Percentiles rank a stretch among this genome's conserved stretches.
Conservation (phyloP, 73 alveolate genomes). For the Stentor coeruleus region DNA sequence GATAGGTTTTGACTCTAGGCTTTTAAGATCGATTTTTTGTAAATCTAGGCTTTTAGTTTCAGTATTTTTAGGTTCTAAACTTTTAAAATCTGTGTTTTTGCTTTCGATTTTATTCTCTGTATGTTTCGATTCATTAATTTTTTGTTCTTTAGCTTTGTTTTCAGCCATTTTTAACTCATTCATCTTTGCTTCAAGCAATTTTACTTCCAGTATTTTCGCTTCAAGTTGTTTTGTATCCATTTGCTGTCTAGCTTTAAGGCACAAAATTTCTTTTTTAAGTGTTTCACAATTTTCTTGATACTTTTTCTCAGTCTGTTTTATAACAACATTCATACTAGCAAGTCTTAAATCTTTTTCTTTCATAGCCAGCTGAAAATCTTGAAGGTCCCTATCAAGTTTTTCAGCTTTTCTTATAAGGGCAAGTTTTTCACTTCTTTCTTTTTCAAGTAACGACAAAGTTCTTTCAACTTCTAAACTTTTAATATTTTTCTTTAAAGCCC, state of each 20-base stretch:
- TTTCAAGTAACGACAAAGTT: neutral
- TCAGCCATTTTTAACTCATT: too few relatives aligned
- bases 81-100: too few relatives aligned
- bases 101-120: too few relatives aligned
- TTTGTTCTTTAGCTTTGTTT: too few relatives aligned
- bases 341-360: conserved; percentile 23
- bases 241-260: neutral
- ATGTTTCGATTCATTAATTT: too few relatives aligned
- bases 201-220: too few relatives aligned
- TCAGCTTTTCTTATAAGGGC: conserved; percentile 1
- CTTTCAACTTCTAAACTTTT: neutral
- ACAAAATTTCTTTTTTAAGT: neutral
- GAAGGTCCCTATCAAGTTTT: neutral
- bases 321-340: neutral
- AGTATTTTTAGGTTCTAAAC: too few relatives aligned
- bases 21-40: too few relatives aligned
- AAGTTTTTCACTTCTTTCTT: conserved; percentile 11
- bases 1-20: too few relatives aligned
- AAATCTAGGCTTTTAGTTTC: too few relatives aligned
- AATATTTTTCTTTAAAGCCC: neutral
- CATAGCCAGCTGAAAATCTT: neutral
- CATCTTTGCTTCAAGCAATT: too few relatives aligned
- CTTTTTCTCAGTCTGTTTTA: neutral
- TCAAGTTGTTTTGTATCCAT: neutral
- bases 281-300: neutral